Evolutionary conservation across 495 filamentous ascomycete genomes (phyloP), one percentile per base, ranked within the genome.

Genomic region (Lineolata rhizophorae): DNA sequence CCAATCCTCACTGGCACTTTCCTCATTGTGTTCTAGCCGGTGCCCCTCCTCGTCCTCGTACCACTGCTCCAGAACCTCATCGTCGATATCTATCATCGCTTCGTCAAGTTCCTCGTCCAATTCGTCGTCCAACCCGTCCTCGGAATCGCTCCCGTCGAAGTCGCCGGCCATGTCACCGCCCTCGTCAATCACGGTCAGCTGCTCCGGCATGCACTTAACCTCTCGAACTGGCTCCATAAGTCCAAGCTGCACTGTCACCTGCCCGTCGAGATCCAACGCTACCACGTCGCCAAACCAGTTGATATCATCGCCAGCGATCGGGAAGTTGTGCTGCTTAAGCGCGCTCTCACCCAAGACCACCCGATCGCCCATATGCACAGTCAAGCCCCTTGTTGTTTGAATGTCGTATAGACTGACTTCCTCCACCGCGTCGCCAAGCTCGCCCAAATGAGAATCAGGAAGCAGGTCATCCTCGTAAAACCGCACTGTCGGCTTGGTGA

Each of bases 331-430:
- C 11, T 20, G n/a, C 1, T 4, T 41, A 18, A 30, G 37, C 37
- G 32, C 35, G 24, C 4, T 21, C 52, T 43, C 2, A 59, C 56
- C 11, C 22, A 74, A 39, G 12, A 65, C 35, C 4, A 70, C 66
- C 29, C 62, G 50, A 39, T 69, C 64, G 2, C 57, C 58, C 15
- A 9, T 8, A n/a, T 20, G 18, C 22, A 25, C 22, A 13, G 49
- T 52, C 22, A 72, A 35, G 13, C 53, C 52, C 18, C 54, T 44
- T 29, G 57, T 53, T 3, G 50, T 49, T 28, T 42, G 38, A 18
- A 72, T 48, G 31, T 74, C 69, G 41, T 74, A 73, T 18, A 71
- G 37, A 34, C 65, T 70, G 10, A 69, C 53, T 18, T 67, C 57
- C 29, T 62, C 61, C 16, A 49, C 27, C 13, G 38, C 40, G 11